A percentile compares a stretch with the other conserved stretches of the same genome.
Conservation (phyloP, 202 grass and related monocot genomes). For the Schoenoplectus tabernaemontani region DNA sequence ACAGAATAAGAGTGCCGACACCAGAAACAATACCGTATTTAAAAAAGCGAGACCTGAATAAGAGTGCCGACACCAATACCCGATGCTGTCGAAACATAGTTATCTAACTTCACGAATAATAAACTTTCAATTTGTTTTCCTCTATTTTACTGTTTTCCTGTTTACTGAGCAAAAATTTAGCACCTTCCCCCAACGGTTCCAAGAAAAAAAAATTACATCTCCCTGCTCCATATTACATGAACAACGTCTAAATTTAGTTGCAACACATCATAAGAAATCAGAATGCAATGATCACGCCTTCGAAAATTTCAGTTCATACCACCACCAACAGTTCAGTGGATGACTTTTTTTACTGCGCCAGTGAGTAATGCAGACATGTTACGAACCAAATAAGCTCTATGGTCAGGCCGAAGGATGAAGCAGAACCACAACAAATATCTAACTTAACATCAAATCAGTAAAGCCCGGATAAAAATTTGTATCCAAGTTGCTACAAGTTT, state of each 20-base stretch:
- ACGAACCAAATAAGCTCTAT: too few species aligned
- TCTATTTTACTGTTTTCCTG: background rate
- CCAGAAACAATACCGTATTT: background rate
- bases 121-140: background rate
- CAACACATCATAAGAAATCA: background rate
- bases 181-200: background rate
- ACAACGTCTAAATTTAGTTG: background rate
- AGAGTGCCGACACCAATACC: background rate
- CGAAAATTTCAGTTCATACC: background rate
- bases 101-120: background rate
- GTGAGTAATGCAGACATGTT: too few species aligned
- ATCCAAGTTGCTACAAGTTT: background rate
- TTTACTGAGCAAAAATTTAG: background rate
- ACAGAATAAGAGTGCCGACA: background rate
- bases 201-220: background rate
- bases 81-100: background rate
- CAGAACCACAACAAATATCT: background rate
- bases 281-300: background rate
- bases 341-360: background rate
- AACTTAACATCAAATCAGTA: slow-evolving; percentile 10
- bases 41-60: background rate
- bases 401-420: too few species aligned
- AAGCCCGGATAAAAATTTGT: too few species aligned
- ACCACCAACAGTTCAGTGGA: background rate
- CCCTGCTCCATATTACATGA: background rate